Evolutionary conservation across 2,329 filamentous ascomycete species (phyloP), one percentile per base, ranked within the genome.

Genomic region (Knoxdaviesia capensis): DNA sequence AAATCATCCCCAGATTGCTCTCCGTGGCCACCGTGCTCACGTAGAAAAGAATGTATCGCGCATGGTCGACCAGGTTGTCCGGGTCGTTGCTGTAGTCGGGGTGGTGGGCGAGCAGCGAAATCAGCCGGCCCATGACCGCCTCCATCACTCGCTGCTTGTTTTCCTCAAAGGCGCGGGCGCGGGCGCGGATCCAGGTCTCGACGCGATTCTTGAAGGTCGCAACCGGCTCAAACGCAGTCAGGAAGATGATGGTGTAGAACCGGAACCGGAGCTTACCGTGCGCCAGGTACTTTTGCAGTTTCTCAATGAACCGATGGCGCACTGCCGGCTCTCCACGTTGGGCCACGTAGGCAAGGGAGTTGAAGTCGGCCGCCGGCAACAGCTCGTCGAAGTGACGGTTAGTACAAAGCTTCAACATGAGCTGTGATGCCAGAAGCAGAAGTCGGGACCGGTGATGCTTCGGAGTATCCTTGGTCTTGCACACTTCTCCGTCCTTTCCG

Each of bases 51-150:
- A 98, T 77, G 56, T 96, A 98, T 50, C 77, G 77, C 5, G 83
- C 77, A 56, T 93, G 87, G 53, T 94, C 84, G 38, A 77, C 66
- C 40, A 94, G 62, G 39, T 86, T 79, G 9, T 74, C 69, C 3
- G 75, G 59, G 5, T 73, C 69, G 2, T 67, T 56, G 46, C 71
- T 75, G 50, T 88, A 94, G 56, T 98, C 90, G 1, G 87, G 87
- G 56, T 98, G 90, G 55, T 96, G 88, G 5, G 88, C 87, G 37
- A 98, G 69, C 37, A 98, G 63, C 40, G 86, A 90, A 41, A 98
- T 66, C 33, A 96, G 69, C 6, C 90, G 76, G 30, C 82, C 76
- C 54, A 96, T 81, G 8, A 80, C 71, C 28, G 77, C 72, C 58
- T 96, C 88, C 63, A 98, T 74, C 6, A 80, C 68, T 7, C 68